Evolutionary conservation across 768 basidiomycete species (phyloP).

Genomic region (Kwoniella botswanensis): DNA sequence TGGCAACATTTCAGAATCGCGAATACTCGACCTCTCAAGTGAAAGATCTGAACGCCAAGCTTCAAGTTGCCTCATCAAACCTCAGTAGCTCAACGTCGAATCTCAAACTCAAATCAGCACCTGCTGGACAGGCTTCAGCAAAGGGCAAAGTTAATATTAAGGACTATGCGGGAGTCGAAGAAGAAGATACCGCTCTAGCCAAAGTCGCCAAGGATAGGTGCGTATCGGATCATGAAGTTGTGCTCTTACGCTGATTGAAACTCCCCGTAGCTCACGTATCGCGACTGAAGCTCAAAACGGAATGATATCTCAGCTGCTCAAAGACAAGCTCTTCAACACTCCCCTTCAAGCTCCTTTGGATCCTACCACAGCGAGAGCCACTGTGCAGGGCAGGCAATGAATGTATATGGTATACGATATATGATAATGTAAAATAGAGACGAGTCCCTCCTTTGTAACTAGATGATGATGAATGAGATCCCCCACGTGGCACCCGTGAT

Average conservation of each 20-base stretch:
- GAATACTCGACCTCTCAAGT: conserved; percentile 92
- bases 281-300: conserved; percentile 91
- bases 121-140: conserved; percentile 27
- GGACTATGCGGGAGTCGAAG: conserved; percentile 62
- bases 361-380: conserved; percentile 23
- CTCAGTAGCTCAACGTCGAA: conserved; percentile 37
- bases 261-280: conserved; percentile 72
- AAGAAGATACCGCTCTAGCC: conserved; percentile 81
- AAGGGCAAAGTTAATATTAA: conserved; percentile 65
- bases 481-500: background rate
- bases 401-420: background rate
- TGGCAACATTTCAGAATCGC: conserved; percentile 69
- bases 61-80: conserved; percentile 58
- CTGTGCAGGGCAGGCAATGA: conserved; percentile 28
- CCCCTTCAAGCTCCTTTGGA: conserved; percentile 30
- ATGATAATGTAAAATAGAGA: background rate
- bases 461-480: background rate
- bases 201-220: conserved; percentile 93
- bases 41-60: conserved; percentile 85
- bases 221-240: conserved; percentile 30
- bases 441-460: background rate
- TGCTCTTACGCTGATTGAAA: background rate
- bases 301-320: conserved; percentile 88
- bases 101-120: conserved; percentile 65
- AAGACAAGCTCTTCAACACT: conserved; percentile 78